phyloP scores from a whole-genome alignment of 345 rosid species.

The Populus alba region DNA sequence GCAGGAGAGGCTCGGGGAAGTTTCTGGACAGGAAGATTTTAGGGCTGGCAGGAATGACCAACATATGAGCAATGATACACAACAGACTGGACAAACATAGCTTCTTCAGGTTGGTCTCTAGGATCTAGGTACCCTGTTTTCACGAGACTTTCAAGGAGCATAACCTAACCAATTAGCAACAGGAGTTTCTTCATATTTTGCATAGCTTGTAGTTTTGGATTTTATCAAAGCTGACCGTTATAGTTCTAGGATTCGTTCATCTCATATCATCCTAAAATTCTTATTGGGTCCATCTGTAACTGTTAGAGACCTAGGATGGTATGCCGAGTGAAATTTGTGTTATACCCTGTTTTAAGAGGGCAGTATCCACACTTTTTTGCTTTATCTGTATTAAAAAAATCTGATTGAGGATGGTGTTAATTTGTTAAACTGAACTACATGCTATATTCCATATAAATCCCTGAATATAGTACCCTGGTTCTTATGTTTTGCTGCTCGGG shows the following conservation, averaged over 20 bases:
- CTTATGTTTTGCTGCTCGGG: background rate
- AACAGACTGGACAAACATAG: constrained; percentile 22
- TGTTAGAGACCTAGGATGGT: constrained; percentile 10
- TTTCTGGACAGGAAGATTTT: constrained; percentile 49
- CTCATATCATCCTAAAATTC: constrained; percentile 11
- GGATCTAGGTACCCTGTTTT: constrained; percentile 10
- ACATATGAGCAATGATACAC: constrained; percentile 35
- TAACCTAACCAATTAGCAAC: constrained; percentile 27
- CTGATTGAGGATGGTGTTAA: background rate
- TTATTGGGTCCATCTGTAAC: constrained; percentile 2
- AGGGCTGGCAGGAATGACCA: constrained; percentile 47
- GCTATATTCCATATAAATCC: background rate
- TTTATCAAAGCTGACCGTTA: constrained; percentile 13
- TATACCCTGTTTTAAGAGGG: constrained; percentile 21
- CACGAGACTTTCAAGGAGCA: background rate
- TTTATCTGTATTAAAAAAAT: background rate
- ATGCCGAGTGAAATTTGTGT: constrained; percentile 17
- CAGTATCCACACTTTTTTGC: constrained; percentile 7
- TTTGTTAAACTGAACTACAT: background rate
- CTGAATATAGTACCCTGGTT: background rate
- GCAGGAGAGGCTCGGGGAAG: constrained; percentile 76
- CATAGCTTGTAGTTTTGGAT: constrained; percentile 20
- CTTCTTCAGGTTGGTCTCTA: constrained; percentile 9
- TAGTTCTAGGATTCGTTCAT: constrained; percentile 17
- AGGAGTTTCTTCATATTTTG: constrained; percentile 5